A percentile compares a stretch with the other conserved stretches of the same genome.
phyloP scores from a whole-genome alignment of 192 early-diverging fungal species.

The Backusella luteola region DNA sequence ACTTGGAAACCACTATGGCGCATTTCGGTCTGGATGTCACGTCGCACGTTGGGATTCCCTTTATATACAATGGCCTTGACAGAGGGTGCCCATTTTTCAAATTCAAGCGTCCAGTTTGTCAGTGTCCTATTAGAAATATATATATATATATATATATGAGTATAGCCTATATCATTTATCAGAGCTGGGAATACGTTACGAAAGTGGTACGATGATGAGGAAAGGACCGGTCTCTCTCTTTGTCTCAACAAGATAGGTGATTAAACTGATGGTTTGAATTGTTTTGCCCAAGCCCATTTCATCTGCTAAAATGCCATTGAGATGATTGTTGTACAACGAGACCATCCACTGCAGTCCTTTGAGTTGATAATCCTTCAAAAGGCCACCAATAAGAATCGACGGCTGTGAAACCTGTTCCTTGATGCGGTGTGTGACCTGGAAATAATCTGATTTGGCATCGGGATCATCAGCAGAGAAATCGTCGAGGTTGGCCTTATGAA shows the following conservation, averaged over 20 bases:
- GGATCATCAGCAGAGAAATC: slow-evolving; percentile 22
- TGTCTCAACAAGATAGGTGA: slow-evolving; percentile 93
- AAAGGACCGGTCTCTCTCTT: slow-evolving; percentile 95
- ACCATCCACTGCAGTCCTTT: slow-evolving; percentile 99
- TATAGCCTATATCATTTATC: too few relatives aligned
- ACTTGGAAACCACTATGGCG: slow-evolving; percentile 87
- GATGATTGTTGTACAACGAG: slow-evolving; percentile 95
- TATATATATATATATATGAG: too few relatives aligned
- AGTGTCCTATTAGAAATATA: slow-evolving; percentile 57
- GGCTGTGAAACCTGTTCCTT: slow-evolving; percentile 83
- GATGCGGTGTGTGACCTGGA: slow-evolving; percentile 84
- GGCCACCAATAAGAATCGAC: slow-evolving; percentile 81
- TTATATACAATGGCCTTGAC: slow-evolving; percentile 92
- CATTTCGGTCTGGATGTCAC: slow-evolving; percentile 70
- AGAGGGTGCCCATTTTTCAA: slow-evolving; percentile 96
- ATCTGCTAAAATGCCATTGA: slow-evolving; percentile 98
- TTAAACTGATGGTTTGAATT: slow-evolving; percentile 95
- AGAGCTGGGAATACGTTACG: slow-evolving; percentile 40
- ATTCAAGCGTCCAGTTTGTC: slow-evolving; percentile 97
- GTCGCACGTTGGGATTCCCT: slow-evolving; percentile 75
- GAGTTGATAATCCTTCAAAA: slow-evolving; percentile 95
- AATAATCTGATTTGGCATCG: slow-evolving; percentile 74
- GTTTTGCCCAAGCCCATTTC: slow-evolving; percentile 92
- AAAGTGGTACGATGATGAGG: slow-evolving; percentile 94
- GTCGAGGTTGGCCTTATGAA: slow-evolving; percentile 19